phyloP scores from a whole-genome alignment of 2,329 filamentous ascomycete genomes.

The Iodosphaeria phyllophila region DNA sequence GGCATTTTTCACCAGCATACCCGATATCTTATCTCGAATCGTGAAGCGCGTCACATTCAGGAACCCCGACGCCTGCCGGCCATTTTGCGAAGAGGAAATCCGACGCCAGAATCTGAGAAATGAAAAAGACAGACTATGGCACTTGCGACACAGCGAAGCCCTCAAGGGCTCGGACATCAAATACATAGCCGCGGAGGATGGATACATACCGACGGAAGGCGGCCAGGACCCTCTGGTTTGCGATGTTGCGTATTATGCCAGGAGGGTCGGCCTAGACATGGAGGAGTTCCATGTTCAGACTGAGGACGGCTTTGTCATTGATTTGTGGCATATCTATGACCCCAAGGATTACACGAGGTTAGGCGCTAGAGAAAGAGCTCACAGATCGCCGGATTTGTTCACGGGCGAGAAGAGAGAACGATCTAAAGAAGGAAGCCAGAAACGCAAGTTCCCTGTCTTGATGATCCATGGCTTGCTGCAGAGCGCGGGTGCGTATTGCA shows the following conservation, averaged over 20 bases:
- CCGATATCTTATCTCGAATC: conserved; percentile 25
- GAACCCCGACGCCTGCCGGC: conserved; percentile 39
- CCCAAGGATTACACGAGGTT: conserved; percentile 49
- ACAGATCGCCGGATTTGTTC: conserved; percentile 46
- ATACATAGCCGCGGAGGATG: conserved; percentile 23
- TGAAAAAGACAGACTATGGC: conserved; percentile 46
- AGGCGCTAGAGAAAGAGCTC: conserved; percentile 25
- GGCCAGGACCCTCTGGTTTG: conserved; percentile 62
- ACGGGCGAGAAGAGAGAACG: conserved; percentile 19
- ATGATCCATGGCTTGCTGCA: conserved; percentile 81
- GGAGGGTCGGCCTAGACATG: conserved; percentile 70
- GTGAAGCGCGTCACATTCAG: conserved; percentile 36
- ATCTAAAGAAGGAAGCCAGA: conserved; percentile 17
- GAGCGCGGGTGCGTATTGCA: conserved; percentile 73
- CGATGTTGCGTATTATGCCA: conserved; percentile 72
- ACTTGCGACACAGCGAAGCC: conserved; percentile 17
- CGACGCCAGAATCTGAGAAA: conserved; percentile 34
- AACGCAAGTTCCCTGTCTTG: conserved; percentile 61
- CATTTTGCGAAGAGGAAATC: conserved; percentile 57
- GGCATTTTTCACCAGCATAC: conserved; percentile 49
- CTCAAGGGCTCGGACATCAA: conserved; percentile 19
- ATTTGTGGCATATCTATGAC: conserved; percentile 78
- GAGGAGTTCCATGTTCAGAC: conserved; percentile 76
- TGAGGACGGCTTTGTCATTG: conserved; percentile 82
- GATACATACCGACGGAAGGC: conserved; percentile 61